Conservation (phyloP, 805 yeast species). For the Saccharomycopsis sp. region DNA sequence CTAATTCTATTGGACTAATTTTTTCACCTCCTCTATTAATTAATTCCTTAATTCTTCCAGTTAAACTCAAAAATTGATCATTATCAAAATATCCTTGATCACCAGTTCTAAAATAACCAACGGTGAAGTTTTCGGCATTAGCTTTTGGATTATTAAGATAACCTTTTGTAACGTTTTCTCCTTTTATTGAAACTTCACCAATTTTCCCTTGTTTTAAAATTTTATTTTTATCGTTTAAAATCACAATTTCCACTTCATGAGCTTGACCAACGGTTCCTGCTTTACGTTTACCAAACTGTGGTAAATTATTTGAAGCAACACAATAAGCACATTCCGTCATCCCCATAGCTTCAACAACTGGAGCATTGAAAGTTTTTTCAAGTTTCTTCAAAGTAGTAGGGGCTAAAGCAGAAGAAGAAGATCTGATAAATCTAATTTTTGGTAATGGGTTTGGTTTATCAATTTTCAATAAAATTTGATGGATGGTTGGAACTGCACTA, state of each 20-base stretch:
- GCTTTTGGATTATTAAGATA: conserved; percentile 66
- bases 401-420: conserved; percentile 64
- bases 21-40: conserved; percentile 75
- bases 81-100: conserved; percentile 58
- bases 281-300: conserved; percentile 46
- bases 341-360: conserved; percentile 69
- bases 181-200: conserved; percentile 64
- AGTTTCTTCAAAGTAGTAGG: conserved; percentile 50
- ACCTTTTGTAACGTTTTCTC: conserved; percentile 60
- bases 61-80: conserved; percentile 49
- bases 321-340: conserved; percentile 81
- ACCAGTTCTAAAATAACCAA: conserved; percentile 65
- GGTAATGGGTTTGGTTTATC: conserved; percentile 48
- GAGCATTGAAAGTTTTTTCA: conserved; percentile 49
- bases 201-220: conserved; percentile 38
- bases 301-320: conserved; percentile 62
- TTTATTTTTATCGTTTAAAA: conserved; percentile 40
- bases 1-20: conserved; percentile 64
- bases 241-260: conserved; percentile 56
- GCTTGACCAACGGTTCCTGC: conserved; percentile 71
- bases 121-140: conserved; percentile 53
- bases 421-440: conserved; percentile 52
- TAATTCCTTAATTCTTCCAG: conserved; percentile 65
- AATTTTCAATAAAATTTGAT: conserved; percentile 48
- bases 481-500: conserved; percentile 71